Evolutionary conservation across 2,329 filamentous ascomycete genomes (phyloP).

Genomic region (Exophiala calicioides): DNA sequence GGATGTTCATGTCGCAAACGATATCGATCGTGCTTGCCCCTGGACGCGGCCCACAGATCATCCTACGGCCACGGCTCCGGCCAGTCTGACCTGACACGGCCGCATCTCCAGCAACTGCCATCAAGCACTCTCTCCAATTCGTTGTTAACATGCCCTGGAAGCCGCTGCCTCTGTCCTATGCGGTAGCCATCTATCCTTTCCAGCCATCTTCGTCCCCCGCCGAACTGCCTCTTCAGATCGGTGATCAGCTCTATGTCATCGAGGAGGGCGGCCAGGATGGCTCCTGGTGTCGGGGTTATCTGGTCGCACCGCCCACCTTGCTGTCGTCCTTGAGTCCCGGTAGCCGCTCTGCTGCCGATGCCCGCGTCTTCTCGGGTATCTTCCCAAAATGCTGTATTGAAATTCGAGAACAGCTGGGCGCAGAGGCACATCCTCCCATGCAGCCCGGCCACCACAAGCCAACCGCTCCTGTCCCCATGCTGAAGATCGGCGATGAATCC

Average conservation of each 20-base stretch:
- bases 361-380: conserved; percentile 96
- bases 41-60: conserved; percentile 24
- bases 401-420: conserved; percentile 82
- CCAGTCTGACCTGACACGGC: conserved; percentile 12
- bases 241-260: conserved; percentile 98
- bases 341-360: conserved; percentile 90
- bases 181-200: conserved; percentile 94
- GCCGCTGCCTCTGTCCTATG: conserved; percentile 96
- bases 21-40: conserved; percentile 18
- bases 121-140: not conserved
- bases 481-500: conserved; percentile 96
- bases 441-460: conserved; percentile 57
- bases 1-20: conserved; percentile 15
- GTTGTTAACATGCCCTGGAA: conserved; percentile 79
- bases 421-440: conserved; percentile 4
- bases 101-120: conserved; percentile 9
- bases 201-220: conserved; percentile 73
- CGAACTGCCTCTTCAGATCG: conserved; percentile 93
- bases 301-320: conserved; percentile 90
- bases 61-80: conserved; percentile 14
- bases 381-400: conserved; percentile 95
- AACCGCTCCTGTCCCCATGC: conserved; percentile 89
- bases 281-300: conserved; percentile 91
- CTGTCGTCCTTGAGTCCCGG: conserved; percentile 87
- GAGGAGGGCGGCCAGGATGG: conserved; percentile 85